These are phyloP conservation scores for Magnolia changhungtana DNA, from an alignment of 164 flowering plant species.

Conservation along the genomic window DNA sequence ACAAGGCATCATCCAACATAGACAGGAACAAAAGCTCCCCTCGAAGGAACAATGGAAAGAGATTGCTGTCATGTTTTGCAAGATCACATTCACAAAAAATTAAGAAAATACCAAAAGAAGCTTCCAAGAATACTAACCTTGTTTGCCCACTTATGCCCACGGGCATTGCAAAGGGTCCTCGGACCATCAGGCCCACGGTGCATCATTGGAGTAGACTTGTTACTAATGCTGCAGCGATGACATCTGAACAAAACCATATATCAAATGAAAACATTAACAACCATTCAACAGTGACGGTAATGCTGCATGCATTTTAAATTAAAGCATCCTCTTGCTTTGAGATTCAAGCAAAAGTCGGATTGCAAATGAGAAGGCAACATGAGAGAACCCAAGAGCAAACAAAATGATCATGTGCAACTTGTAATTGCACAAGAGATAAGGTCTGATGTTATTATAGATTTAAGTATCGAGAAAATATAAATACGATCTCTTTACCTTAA, in stretches of 20 bases:
- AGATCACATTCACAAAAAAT: background rate
- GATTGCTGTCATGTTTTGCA: background rate
- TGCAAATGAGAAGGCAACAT: background rate
- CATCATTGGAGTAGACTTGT: conserved; percentile 25
- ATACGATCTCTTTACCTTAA: too few species aligned
- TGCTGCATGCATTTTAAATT: background rate
- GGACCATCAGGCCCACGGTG: conserved; percentile 25
- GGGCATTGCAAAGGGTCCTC: conserved; percentile 23
- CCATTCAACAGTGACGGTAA: background rate
- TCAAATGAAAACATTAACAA: background rate
- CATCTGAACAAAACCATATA: conserved; percentile 9
- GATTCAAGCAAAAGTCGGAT: background rate
- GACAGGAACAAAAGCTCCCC: background rate
- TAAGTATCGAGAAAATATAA: background rate
- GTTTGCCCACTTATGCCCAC: conserved; percentile 27
- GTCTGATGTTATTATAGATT: background rate
- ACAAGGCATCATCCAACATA: background rate
- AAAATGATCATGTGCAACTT: background rate
- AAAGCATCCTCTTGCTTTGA: background rate
- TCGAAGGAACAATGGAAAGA: background rate
- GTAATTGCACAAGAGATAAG: background rate
- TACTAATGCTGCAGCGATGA: conserved; percentile 17
- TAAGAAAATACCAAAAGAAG: background rate
- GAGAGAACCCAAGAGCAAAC: background rate
- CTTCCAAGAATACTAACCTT: conserved; percentile 10